Evolutionary conservation across 768 basidiomycete species (phyloP), one percentile per base, ranked within the genome.

Genomic region (Amanita polypyramis): DNA sequence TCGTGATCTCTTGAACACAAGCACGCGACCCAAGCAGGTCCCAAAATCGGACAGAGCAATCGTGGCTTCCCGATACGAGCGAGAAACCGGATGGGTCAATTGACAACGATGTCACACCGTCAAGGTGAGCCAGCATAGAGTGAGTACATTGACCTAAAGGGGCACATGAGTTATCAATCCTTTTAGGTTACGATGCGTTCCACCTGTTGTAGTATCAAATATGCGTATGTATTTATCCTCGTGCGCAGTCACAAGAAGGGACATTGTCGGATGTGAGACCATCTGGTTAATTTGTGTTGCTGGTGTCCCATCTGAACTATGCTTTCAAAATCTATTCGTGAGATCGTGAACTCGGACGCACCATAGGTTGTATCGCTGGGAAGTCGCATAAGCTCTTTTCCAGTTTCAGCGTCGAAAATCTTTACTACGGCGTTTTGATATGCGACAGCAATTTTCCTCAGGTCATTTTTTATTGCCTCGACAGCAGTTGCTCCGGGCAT

Each of bases 31-130:
- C 82, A 30, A 89, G 76, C 42, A 97, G 65, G 62, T 95, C 90
- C 96, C 96, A 99, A 67, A 96, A 85, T 20, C 94, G 86, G 32
- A 91, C 70, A 12, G 91, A 94, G 61, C 93, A 93, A 61, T 98
- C 96, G 62, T 95, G 91, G 48, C 88, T 86, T 34, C 84, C 87
- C 1, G 94, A 91, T 4, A 91, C 85, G 43, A 99, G 76, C 4
- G 82, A 81, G 57, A 90, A 90, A 5, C 88, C 89, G 2, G 93
- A 75, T 0, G 86, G 79, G 54, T 94, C 89, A 53, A 97, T 81
- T 15, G 89, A 85, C 21, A 98, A 68, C 20, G 90, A 92, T 14
- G 94, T 96, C 30, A 97, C 86, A 2, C 88, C 84, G 54, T 94
- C 89, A 32, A 94, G 72, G 61, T 99, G 96, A 20, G 90, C 92